Conservation (phyloP, 2,329 filamentous ascomycete genomes). For the Fusarium penzigii region DNA sequence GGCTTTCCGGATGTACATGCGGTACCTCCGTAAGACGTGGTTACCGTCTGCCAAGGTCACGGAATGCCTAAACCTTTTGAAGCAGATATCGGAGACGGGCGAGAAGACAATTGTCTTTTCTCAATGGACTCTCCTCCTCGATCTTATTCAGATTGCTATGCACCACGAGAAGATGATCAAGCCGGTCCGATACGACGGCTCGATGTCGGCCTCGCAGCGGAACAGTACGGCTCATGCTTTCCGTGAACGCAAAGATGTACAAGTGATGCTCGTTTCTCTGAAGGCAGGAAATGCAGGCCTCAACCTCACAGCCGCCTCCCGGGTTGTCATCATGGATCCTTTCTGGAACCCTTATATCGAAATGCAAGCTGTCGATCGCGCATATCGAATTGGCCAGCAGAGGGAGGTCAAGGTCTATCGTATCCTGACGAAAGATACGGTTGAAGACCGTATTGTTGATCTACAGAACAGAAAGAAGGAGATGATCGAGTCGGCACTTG, state of each 20-base stretch:
- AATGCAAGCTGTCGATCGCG: conserved; percentile 87
- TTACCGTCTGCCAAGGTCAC: conserved; percentile 81
- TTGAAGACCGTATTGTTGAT: conserved; percentile 82
- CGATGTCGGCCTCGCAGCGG: conserved; percentile 69
- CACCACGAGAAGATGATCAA: conserved; percentile 63
- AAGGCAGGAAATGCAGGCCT: conserved; percentile 82
- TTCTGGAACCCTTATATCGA: conserved; percentile 96
- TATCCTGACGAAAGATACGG: conserved; percentile 73
- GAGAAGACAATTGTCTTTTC: conserved; percentile 77
- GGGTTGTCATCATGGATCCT: conserved; percentile 87
- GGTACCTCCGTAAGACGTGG: conserved; percentile 68
- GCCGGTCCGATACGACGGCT: conserved; percentile 77
- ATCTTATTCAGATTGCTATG: conserved; percentile 71
- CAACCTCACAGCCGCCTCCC: conserved; percentile 79
- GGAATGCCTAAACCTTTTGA: conserved; percentile 72
- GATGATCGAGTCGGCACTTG: conserved; percentile 76
- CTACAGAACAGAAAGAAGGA: conserved; percentile 78
- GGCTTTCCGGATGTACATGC: conserved; percentile 69
- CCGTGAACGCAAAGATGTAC: conserved; percentile 63
- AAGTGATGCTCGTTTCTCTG: conserved; percentile 79
- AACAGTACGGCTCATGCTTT: conserved; percentile 69
- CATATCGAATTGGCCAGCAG: conserved; percentile 82
- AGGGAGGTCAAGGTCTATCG: conserved; percentile 77
- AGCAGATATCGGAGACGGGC: conserved; percentile 59
- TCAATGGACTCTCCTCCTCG: conserved; percentile 76